phyloP scores from a whole-genome alignment of 2,329 filamentous ascomycete genomes.

The Verticillium tricorpus region DNA sequence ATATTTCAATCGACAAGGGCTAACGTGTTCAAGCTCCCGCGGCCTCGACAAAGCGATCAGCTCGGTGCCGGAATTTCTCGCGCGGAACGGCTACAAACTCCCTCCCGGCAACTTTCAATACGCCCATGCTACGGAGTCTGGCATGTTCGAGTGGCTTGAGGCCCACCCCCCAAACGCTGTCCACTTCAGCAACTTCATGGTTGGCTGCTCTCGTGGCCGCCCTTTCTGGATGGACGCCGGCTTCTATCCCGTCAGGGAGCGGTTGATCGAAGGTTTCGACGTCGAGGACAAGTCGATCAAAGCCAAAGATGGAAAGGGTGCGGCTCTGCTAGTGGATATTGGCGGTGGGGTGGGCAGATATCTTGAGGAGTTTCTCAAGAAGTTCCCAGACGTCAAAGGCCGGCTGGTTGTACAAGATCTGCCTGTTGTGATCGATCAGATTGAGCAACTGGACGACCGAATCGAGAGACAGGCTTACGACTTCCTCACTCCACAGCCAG shows the following conservation, averaged over 20 bases:
- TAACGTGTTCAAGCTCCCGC: conserved; percentile 15
- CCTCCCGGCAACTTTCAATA: conserved; percentile 27
- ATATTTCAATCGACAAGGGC: not conserved
- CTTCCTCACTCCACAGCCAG: conserved; percentile 40
- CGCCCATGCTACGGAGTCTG: conserved; percentile 26
- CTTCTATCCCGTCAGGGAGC: conserved; percentile 27
- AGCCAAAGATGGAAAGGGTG: conserved; percentile 4
- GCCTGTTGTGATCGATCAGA: conserved; percentile 30
- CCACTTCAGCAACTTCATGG: conserved; percentile 15
- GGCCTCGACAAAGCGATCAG: conserved; percentile 25
- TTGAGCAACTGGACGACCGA: conserved; percentile 19
- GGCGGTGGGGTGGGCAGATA: conserved; percentile 31
- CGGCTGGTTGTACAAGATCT: conserved; percentile 43
- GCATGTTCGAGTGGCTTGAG: conserved; percentile 23
- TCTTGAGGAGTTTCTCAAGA: conserved; percentile 24
- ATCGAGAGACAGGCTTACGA: conserved; percentile 36
- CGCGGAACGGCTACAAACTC: conserved; percentile 18
- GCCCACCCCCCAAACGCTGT: conserved; percentile 24
- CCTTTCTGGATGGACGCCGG: conserved; percentile 25
- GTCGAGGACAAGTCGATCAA: too few relatives aligned
- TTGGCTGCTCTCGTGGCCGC: conserved; percentile 26
- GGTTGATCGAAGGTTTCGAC: conserved; percentile 22
- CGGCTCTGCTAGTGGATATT: conserved; percentile 27
- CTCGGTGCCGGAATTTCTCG: conserved; percentile 3
- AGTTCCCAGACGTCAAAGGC: conserved; percentile 31